Conservation (phyloP, 805 yeast species). For the Pichia californica region DNA sequence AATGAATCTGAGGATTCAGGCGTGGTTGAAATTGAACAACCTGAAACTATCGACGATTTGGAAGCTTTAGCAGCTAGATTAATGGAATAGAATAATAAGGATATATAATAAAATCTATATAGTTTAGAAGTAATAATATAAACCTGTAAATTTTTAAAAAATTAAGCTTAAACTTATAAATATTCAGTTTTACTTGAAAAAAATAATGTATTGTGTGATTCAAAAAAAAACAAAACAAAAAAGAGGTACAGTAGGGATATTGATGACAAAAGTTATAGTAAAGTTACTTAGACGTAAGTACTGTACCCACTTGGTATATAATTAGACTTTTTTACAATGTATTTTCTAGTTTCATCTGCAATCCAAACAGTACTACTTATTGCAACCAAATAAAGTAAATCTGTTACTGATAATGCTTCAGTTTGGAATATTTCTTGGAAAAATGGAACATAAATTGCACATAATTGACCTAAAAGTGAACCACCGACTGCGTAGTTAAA, state of each 20-base stretch:
- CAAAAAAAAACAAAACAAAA: no score
- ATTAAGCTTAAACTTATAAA: no score
- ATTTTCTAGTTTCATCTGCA: conserved; percentile 79
- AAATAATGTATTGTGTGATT: no score
- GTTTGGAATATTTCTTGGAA: conserved; percentile 93
- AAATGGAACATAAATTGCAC: conserved; percentile 90
- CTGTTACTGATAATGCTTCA: conserved; percentile 73
- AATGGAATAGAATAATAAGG: conserved; percentile 8
- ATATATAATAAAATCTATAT: no score
- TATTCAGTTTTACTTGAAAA: no score
- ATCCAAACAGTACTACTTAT: conserved; percentile 78
- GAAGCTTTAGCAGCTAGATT: conserved; percentile 73
- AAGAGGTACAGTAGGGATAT: no score
- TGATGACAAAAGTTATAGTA: no score
- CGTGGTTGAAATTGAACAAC: conserved; percentile 74
- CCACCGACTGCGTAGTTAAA: conserved; percentile 90
- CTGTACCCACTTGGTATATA: conserved; percentile 22
- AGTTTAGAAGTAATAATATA: no score
- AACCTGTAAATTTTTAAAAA: no score
- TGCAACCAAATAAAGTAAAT: conserved; percentile 53
- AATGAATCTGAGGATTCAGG: conserved; percentile 22
- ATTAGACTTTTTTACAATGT: conserved; percentile 18
- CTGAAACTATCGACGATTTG: conserved; percentile 87
- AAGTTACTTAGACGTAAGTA: conserved; percentile 18
- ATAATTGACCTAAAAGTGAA: conserved; percentile 81